Percentiles rank a stretch among this genome's conserved stretches.
Conservation (phyloP, 208 protist species). For the Crithidia bombi region DNA sequence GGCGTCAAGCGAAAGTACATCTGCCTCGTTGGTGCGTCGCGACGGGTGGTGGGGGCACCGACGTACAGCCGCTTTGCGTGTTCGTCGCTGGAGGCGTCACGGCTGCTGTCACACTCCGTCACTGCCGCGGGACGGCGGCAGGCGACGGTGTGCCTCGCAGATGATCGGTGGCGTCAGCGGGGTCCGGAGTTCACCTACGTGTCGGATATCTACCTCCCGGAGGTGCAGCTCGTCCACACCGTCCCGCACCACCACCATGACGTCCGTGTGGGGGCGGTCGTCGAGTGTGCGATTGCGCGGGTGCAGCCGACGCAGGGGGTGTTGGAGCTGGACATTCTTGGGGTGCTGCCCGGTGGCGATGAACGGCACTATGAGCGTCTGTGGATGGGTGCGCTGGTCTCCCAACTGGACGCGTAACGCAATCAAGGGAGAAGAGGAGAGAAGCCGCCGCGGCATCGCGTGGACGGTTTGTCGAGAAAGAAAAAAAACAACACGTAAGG, state of each 20-base stretch:
- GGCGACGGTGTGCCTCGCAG: slow-evolving; percentile 11
- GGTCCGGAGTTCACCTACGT: slow-evolving; percentile 49
- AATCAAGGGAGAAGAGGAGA: background rate
- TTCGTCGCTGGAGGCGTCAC: slow-evolving; percentile 15
- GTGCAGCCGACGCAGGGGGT: slow-evolving; percentile 76
- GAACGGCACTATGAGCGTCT: slow-evolving; percentile 67
- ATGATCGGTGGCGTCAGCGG: slow-evolving; percentile 15
- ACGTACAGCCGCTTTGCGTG: slow-evolving; percentile 52
- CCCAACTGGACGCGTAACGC: slow-evolving; percentile 65
- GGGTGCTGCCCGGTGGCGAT: slow-evolving; percentile 57
- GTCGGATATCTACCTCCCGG: slow-evolving; percentile 83
- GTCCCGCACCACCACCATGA: slow-evolving; percentile 60
- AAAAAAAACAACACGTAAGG: too few relatives aligned
- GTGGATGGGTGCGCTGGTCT: slow-evolving; percentile 63
- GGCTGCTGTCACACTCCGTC: slow-evolving; percentile 12
- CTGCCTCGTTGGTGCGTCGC: slow-evolving; percentile 77
- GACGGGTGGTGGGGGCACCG: slow-evolving; percentile 65
- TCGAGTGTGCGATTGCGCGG: slow-evolving; percentile 64
- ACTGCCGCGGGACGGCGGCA: background rate
- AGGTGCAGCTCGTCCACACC: slow-evolving; percentile 79
- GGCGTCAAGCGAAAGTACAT: slow-evolving; percentile 35
- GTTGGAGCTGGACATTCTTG: slow-evolving; percentile 58
- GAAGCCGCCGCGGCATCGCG: too few relatives aligned
- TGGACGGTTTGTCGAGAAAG: too few relatives aligned
- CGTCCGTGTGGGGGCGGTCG: slow-evolving; percentile 73